Evolutionary conservation across 352 stramenopile species (phyloP).

Genomic region (Globisporangium okanoganense): DNA sequence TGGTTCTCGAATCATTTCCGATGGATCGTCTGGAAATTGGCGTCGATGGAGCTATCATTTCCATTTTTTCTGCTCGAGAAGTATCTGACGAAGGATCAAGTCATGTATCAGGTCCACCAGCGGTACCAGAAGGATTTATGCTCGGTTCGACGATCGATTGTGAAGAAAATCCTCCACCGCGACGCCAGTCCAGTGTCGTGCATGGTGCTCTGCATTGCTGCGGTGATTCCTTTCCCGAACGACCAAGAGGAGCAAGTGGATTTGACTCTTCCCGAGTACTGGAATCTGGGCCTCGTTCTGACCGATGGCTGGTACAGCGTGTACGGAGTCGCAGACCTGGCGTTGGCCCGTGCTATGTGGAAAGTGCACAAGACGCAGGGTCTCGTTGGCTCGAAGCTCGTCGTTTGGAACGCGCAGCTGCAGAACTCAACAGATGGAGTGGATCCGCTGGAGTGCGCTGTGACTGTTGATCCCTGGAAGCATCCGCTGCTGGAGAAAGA

Average conservation of each 20-base stretch:
- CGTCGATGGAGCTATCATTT: slow-evolving; percentile 48
- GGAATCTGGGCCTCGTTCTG: slow-evolving; percentile 58
- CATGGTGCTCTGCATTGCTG: slow-evolving; percentile 63
- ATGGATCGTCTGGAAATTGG: slow-evolving; percentile 73
- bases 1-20: slow-evolving; percentile 79
- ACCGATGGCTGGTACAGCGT: slow-evolving; percentile 76
- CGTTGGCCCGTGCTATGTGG: slow-evolving; percentile 41
- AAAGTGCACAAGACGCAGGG: slow-evolving; percentile 31
- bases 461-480: slow-evolving; percentile 37
- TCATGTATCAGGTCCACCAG: slow-evolving; percentile 47
- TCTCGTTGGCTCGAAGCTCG: slow-evolving; percentile 60
- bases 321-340: slow-evolving; percentile 48
- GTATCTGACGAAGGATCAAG: slow-evolving; percentile 57
- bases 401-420: slow-evolving; percentile 60
- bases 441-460: slow-evolving; percentile 59
- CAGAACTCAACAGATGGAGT: slow-evolving; percentile 63
- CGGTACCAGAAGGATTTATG: slow-evolving; percentile 56
- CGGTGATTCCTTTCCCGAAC: slow-evolving; percentile 37
- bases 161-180: slow-evolving; percentile 69
- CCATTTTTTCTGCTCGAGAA: slow-evolving; percentile 43
- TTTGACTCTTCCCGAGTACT: slow-evolving; percentile 39
- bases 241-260: slow-evolving; percentile 25
- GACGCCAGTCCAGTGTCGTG: slow-evolving; percentile 61
- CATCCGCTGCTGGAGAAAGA: slow-evolving; percentile 51
- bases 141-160: slow-evolving; percentile 40